phyloP scores from a whole-genome alignment of 371 early-diverging fungal genomes.

The Mortierella sp. region DNA sequence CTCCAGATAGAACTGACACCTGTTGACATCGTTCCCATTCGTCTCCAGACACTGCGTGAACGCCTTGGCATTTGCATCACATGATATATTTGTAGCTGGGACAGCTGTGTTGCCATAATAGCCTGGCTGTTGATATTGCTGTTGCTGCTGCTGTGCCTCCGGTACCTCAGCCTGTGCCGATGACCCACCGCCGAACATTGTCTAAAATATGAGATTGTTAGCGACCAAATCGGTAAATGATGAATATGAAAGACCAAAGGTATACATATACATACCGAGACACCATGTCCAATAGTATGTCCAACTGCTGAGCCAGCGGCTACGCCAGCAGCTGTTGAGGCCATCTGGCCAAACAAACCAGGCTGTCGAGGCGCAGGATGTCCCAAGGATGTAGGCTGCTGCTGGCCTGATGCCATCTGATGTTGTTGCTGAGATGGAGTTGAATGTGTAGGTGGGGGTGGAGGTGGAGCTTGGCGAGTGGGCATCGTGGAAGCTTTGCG shows the following conservation, averaged over 20 bases:
- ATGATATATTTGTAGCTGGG: conserved; percentile 59
- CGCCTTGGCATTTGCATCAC: conserved; percentile 89
- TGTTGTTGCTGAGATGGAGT: conserved; percentile 10
- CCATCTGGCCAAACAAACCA: conserved; percentile 90
- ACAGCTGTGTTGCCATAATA: conserved; percentile 33
- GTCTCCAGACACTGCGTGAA: conserved; percentile 89
- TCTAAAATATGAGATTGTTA: conserved; percentile 23
- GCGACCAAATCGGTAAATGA: not conserved
- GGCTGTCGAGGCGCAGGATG: conserved; percentile 62
- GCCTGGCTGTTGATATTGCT: conserved; percentile 61
- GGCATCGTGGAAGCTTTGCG: conserved; percentile 76
- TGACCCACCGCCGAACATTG: conserved; percentile 11
- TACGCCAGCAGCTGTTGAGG: conserved; percentile 93
- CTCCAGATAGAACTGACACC: conserved; percentile 91
- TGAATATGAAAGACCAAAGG: not conserved
- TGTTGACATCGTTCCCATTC: conserved; percentile 79
- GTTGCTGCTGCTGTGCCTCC: conserved; percentile 60
- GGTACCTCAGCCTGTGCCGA: conserved; percentile 21
- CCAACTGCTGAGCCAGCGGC: conserved; percentile 91
- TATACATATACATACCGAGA: conserved; percentile 57
- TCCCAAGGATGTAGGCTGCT: conserved; percentile 10
- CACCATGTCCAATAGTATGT: conserved; percentile 78
- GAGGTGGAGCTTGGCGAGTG: conserved; percentile 68
- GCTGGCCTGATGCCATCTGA: conserved; percentile 38
- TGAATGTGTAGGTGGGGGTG: conserved; percentile 26